Evolutionary conservation across 208 protist genomes (phyloP).

Genomic region (Trypanosoma boissoni): DNA sequence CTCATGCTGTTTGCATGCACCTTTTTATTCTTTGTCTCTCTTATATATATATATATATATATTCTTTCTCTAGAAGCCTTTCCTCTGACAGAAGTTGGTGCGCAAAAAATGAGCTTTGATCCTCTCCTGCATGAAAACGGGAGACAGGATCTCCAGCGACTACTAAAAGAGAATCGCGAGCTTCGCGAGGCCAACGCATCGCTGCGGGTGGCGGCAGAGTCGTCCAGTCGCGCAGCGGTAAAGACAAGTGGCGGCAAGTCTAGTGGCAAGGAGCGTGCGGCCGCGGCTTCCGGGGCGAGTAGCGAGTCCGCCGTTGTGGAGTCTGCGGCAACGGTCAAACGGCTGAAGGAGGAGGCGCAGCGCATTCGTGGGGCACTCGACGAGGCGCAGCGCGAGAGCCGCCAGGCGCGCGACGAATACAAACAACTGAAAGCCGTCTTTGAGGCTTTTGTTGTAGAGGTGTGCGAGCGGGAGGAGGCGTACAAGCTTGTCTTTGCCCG

Average conservation of each 20-base stretch:
- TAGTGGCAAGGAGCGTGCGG: background rate
- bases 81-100: no score
- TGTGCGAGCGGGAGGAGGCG: constrained; percentile 63
- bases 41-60: constrained; percentile 4
- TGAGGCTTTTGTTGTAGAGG: constrained; percentile 58
- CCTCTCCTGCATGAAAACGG: constrained; percentile 6
- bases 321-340: constrained; percentile 1
- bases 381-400: constrained; percentile 13
- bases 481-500: constrained; percentile 55
- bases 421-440: constrained; percentile 47
- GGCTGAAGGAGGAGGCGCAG: constrained; percentile 19
- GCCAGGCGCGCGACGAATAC: constrained; percentile 17
- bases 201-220: constrained; percentile 34
- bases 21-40: background rate
- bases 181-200: constrained; percentile 48
- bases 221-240: background rate
- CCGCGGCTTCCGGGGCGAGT: no score
- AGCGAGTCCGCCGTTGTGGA: no score
- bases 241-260: background rate
- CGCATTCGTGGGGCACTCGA: constrained; percentile 24
- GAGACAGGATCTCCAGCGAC: constrained; percentile 35
- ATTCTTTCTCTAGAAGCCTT: no score
- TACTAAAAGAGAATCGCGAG: constrained; percentile 58
- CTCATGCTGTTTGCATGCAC: background rate
- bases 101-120: constrained; percentile 17